Conservation (phyloP, 345 rosid species). For the Camelina hispida region DNA sequence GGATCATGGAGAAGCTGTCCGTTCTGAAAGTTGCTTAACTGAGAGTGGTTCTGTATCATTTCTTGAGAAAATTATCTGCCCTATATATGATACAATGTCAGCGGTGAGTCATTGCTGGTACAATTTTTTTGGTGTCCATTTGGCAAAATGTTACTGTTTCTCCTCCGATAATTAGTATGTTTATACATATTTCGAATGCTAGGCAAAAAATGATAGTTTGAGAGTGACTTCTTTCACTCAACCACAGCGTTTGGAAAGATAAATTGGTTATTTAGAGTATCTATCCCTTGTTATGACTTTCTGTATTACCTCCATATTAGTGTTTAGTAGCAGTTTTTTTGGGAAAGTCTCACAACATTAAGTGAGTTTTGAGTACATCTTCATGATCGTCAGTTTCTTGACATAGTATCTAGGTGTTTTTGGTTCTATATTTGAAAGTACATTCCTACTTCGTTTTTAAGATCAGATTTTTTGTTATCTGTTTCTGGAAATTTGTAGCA, state of each 20-base stretch:
- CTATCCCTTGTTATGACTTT: conserved; percentile 14
- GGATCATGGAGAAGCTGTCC: conserved; percentile 86
- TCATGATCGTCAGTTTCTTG: conserved; percentile 27
- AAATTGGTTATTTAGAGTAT: not conserved
- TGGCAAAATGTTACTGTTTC: conserved; percentile 9
- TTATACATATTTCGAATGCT: conserved; percentile 4
- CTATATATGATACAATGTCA: conserved; percentile 68
- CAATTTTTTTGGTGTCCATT: conserved; percentile 12
- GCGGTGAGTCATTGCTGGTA: conserved; percentile 55
- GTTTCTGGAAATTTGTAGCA: conserved; percentile 7
- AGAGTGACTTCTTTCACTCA: conserved; percentile 10
- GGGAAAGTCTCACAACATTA: conserved; percentile 13
- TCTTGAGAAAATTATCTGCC: conserved; percentile 76
- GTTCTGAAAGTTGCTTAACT: conserved; percentile 64
- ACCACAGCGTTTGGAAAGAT: conserved; percentile 23
- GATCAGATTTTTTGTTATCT: conserved; percentile 25
- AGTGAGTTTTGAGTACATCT: conserved; percentile 1
- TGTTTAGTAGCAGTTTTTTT: not conserved
- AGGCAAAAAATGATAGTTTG: conserved; percentile 9
- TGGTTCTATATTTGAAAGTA: conserved; percentile 9
- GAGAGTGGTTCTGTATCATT: conserved; percentile 75
- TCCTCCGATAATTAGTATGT: conserved; percentile 8
- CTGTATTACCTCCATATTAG: conserved; percentile 8
- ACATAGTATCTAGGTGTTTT: conserved; percentile 11
- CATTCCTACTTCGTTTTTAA: conserved; percentile 15